Percentiles rank a stretch among this genome's conserved stretches.
Conservation (phyloP, 2,329 filamentous ascomycete genomes). For the Rutstroemia sp. region DNA sequence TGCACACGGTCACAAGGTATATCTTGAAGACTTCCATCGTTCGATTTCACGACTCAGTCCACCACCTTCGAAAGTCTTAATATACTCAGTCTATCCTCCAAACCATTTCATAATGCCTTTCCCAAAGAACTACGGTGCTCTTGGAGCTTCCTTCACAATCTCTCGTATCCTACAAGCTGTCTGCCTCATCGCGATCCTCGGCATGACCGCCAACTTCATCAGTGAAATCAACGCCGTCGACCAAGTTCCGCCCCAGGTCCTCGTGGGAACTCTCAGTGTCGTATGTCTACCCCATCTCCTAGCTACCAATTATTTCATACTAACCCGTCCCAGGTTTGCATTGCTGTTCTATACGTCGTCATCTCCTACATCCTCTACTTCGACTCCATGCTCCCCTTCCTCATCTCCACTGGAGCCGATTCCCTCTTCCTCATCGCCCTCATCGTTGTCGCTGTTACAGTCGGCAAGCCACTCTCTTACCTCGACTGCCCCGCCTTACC, state of each 20-base stretch:
- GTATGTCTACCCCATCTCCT: constrained; percentile 44
- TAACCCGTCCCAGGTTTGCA: constrained; percentile 51
- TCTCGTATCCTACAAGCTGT: constrained; percentile 64
- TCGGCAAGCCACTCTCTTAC: constrained; percentile 75
- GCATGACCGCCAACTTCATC: constrained; percentile 77
- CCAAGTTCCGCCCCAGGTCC: constrained; percentile 59
- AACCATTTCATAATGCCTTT: constrained; percentile 9
- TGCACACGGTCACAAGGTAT: not conserved
- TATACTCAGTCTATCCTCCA: not conserved
- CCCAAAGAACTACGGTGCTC: constrained; percentile 44
- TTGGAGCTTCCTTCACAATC: constrained; percentile 72
- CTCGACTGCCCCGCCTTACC: constrained; percentile 59
- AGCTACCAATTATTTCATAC: not conserved
- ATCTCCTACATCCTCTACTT: constrained; percentile 78
- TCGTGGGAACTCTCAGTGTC: constrained; percentile 72
- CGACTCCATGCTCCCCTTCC: constrained; percentile 67
- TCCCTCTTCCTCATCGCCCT: constrained; percentile 64
- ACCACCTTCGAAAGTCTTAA: not conserved
- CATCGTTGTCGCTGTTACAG: constrained; percentile 66
- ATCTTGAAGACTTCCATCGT: not conserved
- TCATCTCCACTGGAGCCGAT: constrained; percentile 62
- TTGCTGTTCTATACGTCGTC: constrained; percentile 70
- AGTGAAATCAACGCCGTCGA: constrained; percentile 61
- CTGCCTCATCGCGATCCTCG: constrained; percentile 69
- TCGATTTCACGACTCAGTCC: not conserved